Conservation (phyloP, 345 rosid genomes). For the Bretschneidera sinensis region DNA sequence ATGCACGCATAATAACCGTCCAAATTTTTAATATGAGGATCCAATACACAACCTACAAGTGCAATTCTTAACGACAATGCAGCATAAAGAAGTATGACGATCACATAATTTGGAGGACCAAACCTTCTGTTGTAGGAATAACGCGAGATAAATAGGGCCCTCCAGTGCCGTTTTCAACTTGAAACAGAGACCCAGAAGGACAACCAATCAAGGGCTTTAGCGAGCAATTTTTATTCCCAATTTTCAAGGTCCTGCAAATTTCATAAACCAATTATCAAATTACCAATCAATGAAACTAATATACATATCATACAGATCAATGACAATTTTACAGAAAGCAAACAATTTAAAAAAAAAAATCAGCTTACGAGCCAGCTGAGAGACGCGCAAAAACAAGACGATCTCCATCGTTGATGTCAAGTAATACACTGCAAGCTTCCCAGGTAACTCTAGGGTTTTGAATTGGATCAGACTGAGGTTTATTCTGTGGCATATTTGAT, state of each 20-base stretch:
- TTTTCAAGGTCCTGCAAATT: slow-evolving; percentile 51
- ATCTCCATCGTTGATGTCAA: slow-evolving; percentile 94
- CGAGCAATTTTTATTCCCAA: slow-evolving; percentile 62
- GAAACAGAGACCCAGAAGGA: slow-evolving; percentile 78
- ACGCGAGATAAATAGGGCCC: slow-evolving; percentile 53
- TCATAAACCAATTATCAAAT: background rate
- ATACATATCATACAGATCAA: background rate
- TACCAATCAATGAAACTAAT: background rate
- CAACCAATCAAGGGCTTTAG: slow-evolving; percentile 76
- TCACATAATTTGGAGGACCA: slow-evolving; percentile 6
- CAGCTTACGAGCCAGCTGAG: slow-evolving; percentile 67
- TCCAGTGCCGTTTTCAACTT: slow-evolving; percentile 61
- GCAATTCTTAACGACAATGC: background rate
- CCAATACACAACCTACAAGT: background rate
- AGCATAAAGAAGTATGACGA: background rate
- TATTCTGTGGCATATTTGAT: slow-evolving; percentile 20
- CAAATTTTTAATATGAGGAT: too few species aligned
- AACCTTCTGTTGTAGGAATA: slow-evolving; percentile 51
- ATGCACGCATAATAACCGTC: background rate
- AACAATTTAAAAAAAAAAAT: background rate
- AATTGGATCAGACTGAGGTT: slow-evolving; percentile 8
- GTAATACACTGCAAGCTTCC: slow-evolving; percentile 94
- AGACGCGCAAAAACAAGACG: slow-evolving; percentile 91
- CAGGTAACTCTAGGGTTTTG: slow-evolving; percentile 57
- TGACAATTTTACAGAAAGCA: background rate